phyloP scores from a whole-genome alignment of 2,329 filamentous ascomycete species.

The Trichophyton benhamiae region DNA sequence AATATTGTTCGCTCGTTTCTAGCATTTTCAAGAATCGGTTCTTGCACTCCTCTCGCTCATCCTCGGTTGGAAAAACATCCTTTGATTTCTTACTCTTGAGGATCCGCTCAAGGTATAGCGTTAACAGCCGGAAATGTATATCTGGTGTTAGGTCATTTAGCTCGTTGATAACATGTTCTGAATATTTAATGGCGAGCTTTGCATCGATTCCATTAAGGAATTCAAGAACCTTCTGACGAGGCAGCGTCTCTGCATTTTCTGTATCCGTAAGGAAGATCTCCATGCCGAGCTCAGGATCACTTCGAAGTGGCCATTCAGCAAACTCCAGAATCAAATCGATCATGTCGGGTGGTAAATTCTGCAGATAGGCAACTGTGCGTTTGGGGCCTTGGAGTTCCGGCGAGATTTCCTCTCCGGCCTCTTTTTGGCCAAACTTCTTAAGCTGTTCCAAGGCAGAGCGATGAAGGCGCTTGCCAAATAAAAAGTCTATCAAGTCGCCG shows the following conservation, averaged over 20 bases:
- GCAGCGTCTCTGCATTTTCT: constrained; percentile 84
- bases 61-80: constrained; percentile 27
- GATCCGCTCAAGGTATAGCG: constrained; percentile 52
- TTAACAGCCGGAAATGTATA: constrained; percentile 73
- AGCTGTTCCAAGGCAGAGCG: constrained; percentile 73
- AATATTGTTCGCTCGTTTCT: constrained; percentile 65
- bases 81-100: constrained; percentile 30
- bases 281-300: constrained; percentile 66
- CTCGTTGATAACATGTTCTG: constrained; percentile 84
- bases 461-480: constrained; percentile 90
- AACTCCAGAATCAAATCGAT: constrained; percentile 88
- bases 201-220: constrained; percentile 61
- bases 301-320: constrained; percentile 70
- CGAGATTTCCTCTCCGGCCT: constrained; percentile 23
- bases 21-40: constrained; percentile 62
- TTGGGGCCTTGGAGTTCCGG: constrained; percentile 63
- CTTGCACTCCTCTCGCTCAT: constrained; percentile 48
- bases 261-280: constrained; percentile 88
- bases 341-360: constrained; percentile 72
- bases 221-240: constrained; percentile 59
- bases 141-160: constrained; percentile 73
- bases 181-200: constrained; percentile 63
- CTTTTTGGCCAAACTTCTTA: constrained; percentile 54
- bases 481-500: constrained; percentile 91
- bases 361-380: constrained; percentile 78